phyloP scores from a whole-genome alignment of 2,329 filamentous ascomycete species.

The Cryoendolithus antarcticus region DNA sequence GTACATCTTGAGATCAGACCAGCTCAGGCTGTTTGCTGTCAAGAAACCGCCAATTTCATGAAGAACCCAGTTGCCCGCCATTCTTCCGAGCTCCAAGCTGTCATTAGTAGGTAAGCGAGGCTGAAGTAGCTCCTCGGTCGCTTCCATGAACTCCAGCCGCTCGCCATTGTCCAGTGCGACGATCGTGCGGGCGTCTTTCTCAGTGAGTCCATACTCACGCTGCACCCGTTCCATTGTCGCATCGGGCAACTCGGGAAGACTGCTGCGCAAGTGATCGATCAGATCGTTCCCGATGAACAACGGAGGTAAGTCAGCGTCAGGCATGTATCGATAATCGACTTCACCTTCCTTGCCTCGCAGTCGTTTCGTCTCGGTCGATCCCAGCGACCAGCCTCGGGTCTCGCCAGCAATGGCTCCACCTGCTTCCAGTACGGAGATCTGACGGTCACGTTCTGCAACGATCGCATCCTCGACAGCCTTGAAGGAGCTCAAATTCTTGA shows the following conservation, averaged over 20 bases:
- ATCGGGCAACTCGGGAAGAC: constrained; percentile 62
- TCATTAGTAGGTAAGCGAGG: constrained; percentile 19
- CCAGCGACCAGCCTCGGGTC: constrained; percentile 85
- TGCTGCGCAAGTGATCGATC: constrained; percentile 48
- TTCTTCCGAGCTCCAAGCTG: constrained; percentile 30
- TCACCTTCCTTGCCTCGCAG: constrained; percentile 90
- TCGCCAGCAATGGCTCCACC: constrained; percentile 70
- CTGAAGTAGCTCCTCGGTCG: constrained; percentile 42
- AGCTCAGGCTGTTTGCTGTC: constrained; percentile 25
- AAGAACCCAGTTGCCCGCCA: constrained; percentile 47
- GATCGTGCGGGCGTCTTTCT: constrained; percentile 74
- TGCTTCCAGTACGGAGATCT: constrained; percentile 65
- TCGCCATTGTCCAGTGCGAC: constrained; percentile 65
- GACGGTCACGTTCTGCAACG: constrained; percentile 76
- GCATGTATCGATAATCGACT: constrained; percentile 97
- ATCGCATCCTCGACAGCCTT: constrained; percentile 93
- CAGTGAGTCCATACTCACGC: constrained; percentile 52
- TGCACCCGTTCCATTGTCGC: constrained; percentile 41
- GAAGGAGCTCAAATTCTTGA: constrained; percentile 93
- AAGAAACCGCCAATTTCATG: constrained; percentile 40
- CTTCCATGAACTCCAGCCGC: constrained; percentile 69
- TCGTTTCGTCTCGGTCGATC: constrained; percentile 65
- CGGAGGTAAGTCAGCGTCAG: constrained; percentile 79
- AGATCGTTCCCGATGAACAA: constrained; percentile 62
- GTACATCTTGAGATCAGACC: constrained; percentile 29